Conservation (phyloP, 2,329 filamentous ascomycete genomes). For the Tolypocladium tundrense region DNA sequence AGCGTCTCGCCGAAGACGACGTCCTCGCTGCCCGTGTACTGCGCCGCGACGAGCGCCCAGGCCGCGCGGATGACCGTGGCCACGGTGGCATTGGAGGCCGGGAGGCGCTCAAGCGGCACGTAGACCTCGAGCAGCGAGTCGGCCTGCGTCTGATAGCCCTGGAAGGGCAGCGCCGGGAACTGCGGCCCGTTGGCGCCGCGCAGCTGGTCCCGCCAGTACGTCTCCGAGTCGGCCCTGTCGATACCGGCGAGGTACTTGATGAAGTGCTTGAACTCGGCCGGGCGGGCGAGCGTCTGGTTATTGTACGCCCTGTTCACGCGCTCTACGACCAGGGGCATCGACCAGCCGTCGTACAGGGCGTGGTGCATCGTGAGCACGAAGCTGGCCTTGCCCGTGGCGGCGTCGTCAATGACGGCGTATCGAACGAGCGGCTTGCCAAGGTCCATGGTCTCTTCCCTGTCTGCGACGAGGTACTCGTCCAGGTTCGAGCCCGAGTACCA, state of each 20-base stretch:
- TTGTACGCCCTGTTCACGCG: slow-evolving; percentile 35
- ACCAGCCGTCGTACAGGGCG: slow-evolving; percentile 47
- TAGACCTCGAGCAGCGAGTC: slow-evolving; percentile 45
- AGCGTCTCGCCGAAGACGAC: slow-evolving; percentile 50
- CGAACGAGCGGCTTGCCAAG: slow-evolving; percentile 35
- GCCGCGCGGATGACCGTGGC: slow-evolving; percentile 48
- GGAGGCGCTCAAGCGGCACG: slow-evolving; percentile 25
- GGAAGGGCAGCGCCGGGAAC: slow-evolving; percentile 36
- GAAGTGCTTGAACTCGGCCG: slow-evolving; percentile 37
- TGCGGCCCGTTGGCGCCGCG: slow-evolving; percentile 32
- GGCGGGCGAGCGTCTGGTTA: slow-evolving; percentile 16
- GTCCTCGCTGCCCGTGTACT: slow-evolving; percentile 41
- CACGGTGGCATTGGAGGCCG: slow-evolving; percentile 33
- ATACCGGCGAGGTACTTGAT: slow-evolving; percentile 34
- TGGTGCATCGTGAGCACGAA: slow-evolving; percentile 48
- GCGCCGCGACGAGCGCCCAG: slow-evolving; percentile 45
- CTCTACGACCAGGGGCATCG: slow-evolving; percentile 38
- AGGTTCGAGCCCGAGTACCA: slow-evolving; percentile 23
- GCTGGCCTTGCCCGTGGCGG: slow-evolving; percentile 19
- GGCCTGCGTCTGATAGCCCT: slow-evolving; percentile 37
- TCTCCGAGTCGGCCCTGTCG: slow-evolving; percentile 28
- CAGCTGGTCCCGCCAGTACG: slow-evolving; percentile 36
- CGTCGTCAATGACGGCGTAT: slow-evolving; percentile 29
- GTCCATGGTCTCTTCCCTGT: slow-evolving; percentile 30
- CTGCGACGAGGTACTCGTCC: slow-evolving; percentile 28